Conservation (phyloP, 345 rosid species). For the Durio zibethinus region DNA sequence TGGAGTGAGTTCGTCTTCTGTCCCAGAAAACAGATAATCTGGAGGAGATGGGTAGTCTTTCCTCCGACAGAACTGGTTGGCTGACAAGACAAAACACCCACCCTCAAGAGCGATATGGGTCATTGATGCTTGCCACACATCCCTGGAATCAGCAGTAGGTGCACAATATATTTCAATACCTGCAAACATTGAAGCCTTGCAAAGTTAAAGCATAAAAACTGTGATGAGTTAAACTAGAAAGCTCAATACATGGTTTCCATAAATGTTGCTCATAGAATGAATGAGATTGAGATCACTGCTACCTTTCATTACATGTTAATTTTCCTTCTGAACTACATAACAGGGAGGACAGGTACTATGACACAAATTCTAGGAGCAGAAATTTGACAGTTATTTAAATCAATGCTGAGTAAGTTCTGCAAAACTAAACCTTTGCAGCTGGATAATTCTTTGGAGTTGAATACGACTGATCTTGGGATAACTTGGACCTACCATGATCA, state of each 20-base stretch:
- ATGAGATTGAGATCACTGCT: neutral
- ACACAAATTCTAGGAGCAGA: neutral
- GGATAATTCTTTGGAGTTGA: neutral
- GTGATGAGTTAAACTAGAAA: neutral
- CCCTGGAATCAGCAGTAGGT: conserved; percentile 90
- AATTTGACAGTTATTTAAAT: neutral
- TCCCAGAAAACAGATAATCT: conserved; percentile 62
- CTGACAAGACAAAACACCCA: conserved; percentile 86
- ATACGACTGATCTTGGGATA: neutral
- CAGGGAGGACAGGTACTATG: neutral
- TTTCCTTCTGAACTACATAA: neutral
- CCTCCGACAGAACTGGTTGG: conserved; percentile 84
- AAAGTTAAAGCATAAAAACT: neutral
- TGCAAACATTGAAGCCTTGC: conserved; percentile 21
- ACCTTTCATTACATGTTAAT: neutral
- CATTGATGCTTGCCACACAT: conserved; percentile 82
- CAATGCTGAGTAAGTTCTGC: neutral
- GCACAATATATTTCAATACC: conserved; percentile 94
- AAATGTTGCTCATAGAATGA: neutral
- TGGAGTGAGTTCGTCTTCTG: conserved; percentile 60
- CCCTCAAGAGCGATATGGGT: conserved; percentile 97
- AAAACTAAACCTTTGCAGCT: neutral
- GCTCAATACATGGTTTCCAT: neutral
- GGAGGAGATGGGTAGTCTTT: conserved; percentile 94
- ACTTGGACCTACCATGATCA: neutral